A percentile compares a stretch with the other conserved stretches of the same genome.
phyloP scores from a whole-genome alignment of 2,329 filamentous ascomycete species.

The Trichoderma arundinaceum region DNA sequence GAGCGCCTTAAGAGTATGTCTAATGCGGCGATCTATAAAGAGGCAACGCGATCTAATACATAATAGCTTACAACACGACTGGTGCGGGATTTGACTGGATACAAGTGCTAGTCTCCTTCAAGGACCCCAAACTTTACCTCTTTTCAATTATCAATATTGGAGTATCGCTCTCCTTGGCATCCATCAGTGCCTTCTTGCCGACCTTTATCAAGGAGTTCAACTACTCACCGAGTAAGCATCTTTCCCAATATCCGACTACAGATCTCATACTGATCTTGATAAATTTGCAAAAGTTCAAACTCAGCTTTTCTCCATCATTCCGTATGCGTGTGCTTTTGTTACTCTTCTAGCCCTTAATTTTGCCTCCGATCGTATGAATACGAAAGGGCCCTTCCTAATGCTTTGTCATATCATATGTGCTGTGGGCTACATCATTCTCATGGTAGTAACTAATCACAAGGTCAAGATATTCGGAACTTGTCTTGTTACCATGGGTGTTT shows the following conservation, averaged over 20 bases:
- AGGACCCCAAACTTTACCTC: neutral
- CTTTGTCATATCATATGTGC: neutral
- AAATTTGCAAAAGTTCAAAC: neutral
- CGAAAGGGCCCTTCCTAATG: slow-evolving; percentile 16
- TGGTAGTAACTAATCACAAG: neutral
- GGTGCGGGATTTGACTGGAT: slow-evolving; percentile 8
- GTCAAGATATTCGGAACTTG: slow-evolving; percentile 16
- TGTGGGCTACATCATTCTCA: neutral
- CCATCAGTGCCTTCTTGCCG: slow-evolving; percentile 5
- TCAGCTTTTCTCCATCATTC: slow-evolving; percentile 14
- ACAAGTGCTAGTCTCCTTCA: slow-evolving; percentile 1
- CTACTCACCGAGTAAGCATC: neutral
- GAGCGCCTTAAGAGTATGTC: slow-evolving; percentile 3
- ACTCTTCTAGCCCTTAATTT: slow-evolving; percentile 6
- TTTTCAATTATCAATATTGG: slow-evolving; percentile 2
- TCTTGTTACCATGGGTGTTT: slow-evolving; percentile 6
- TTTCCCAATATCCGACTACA: neutral
- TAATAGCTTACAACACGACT: slow-evolving; percentile 11
- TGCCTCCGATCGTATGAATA: neutral
- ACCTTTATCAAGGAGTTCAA: slow-evolving; percentile 5
- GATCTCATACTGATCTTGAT: neutral
- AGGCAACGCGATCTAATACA: neutral
- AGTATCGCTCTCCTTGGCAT: neutral
- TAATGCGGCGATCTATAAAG: no score
- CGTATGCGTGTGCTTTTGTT: slow-evolving; percentile 11